Conservation (phyloP, 2,329 filamentous ascomycete species). For the Epichloe brachyelytri region DNA sequence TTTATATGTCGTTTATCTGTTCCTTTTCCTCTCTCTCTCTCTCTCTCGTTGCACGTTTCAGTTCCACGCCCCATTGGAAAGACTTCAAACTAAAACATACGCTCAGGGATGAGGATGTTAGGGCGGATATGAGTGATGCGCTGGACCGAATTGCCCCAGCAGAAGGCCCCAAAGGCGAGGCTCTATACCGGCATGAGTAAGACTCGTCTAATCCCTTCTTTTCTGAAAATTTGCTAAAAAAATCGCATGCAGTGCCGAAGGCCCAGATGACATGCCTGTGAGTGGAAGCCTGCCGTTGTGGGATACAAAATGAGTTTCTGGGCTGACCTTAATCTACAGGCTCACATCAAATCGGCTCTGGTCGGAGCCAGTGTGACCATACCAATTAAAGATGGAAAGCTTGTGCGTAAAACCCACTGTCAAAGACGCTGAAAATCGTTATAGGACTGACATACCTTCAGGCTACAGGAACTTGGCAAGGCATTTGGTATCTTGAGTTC, state of each 20-base stretch:
- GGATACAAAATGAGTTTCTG: background rate
- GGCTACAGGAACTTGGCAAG: conserved; percentile 63
- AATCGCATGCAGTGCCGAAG: conserved; percentile 50
- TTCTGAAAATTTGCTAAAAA: background rate
- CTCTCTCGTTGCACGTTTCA: background rate
- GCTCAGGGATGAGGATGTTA: conserved; percentile 63
- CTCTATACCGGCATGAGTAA: conserved; percentile 62
- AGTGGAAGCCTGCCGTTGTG: conserved; percentile 5
- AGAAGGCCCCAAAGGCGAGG: conserved; percentile 54
- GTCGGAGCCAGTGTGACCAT: conserved; percentile 83
- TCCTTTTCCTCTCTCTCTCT: background rate
- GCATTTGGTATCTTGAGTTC: conserved; percentile 94
- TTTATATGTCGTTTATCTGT: background rate
- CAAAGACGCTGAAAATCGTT: background rate
- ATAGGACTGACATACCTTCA: conserved; percentile 12
- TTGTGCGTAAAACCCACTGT: conserved; percentile 34
- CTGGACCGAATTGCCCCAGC: conserved; percentile 82
- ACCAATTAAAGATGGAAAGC: conserved; percentile 73
- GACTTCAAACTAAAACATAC: background rate
- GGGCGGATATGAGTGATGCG: conserved; percentile 85
- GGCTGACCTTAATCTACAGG: conserved; percentile 29
- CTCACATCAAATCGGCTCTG: conserved; percentile 85
- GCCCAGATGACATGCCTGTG: conserved; percentile 87
- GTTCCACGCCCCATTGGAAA: background rate
- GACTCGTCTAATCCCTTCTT: conserved; percentile 4